A percentile compares a stretch with the other conserved stretches of the same genome.
phyloP scores from a whole-genome alignment of 169 alveolate species.

The Plasmodium berghei region DNA sequence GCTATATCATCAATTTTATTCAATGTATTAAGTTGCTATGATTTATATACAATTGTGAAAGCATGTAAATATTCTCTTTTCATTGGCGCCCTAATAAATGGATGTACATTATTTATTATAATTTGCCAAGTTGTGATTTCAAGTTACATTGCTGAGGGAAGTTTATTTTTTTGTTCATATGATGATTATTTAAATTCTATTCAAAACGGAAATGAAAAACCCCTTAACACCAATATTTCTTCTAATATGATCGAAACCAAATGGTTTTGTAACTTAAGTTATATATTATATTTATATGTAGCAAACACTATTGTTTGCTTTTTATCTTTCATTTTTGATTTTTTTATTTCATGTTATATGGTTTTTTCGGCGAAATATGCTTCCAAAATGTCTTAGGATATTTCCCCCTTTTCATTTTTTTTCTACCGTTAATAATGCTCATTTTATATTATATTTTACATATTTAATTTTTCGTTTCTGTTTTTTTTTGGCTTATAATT shows the following conservation, averaged over 20 bases:
- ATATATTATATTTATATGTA: slow-evolving; percentile 23
- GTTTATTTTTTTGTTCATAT: slow-evolving; percentile 43
- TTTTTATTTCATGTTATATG: slow-evolving; percentile 31
- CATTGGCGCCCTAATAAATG: slow-evolving; percentile 26
- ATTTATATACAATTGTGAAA: slow-evolving; percentile 51
- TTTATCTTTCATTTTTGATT: slow-evolving; percentile 24
- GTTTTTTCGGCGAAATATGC: slow-evolving; percentile 37
- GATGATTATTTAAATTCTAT: slow-evolving; percentile 24
- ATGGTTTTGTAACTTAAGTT: slow-evolving; percentile 49
- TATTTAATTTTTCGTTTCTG: no score
- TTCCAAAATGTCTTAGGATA: slow-evolving; percentile 1
- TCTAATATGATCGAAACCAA: slow-evolving; percentile 36
- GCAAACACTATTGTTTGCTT: slow-evolving; percentile 22
- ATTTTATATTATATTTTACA: no score
- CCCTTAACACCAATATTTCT: background rate
- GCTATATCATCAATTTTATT: slow-evolving; percentile 24
- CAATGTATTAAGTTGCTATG: slow-evolving; percentile 20
- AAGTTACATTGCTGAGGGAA: slow-evolving; percentile 56
- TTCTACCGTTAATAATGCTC: background rate
- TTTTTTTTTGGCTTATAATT: no score
- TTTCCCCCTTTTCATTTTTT: background rate
- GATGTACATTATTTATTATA: slow-evolving; percentile 29
- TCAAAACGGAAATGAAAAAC: slow-evolving; percentile 1
- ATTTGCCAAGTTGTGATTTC: slow-evolving; percentile 45
- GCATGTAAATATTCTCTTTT: slow-evolving; percentile 49